Percentiles rank a stretch among this genome's conserved stretches.
Evolutionary conservation across 805 yeast genomes (phyloP).

Genomic region (Yarrowia sp.): DNA sequence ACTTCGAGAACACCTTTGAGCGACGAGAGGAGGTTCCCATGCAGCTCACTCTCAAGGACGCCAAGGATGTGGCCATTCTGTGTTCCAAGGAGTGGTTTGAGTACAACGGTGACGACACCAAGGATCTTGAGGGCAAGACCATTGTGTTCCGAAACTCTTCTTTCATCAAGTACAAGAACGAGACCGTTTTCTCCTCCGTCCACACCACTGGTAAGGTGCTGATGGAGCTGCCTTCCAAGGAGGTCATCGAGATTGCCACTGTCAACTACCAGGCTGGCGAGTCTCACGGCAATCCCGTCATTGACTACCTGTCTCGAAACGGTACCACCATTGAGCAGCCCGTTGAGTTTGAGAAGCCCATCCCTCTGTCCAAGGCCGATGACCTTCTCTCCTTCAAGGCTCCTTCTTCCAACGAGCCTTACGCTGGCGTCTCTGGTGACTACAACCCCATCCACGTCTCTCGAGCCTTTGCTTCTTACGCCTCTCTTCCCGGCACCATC

Average conservation of each 20-base stretch:
- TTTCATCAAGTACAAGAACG: constrained; percentile 78
- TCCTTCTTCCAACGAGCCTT: constrained; percentile 95
- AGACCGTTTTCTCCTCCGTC: constrained; percentile 77
- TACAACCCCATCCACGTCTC: constrained; percentile 98
- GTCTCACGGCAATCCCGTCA: constrained; percentile 96
- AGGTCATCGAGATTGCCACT: constrained; percentile 80
- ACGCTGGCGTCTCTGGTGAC: constrained; percentile 97
- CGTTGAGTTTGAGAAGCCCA: constrained; percentile 83
- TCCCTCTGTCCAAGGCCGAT: constrained; percentile 72
- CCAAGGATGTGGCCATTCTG: constrained; percentile 91
- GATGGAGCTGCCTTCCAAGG: constrained; percentile 91
- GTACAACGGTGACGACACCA: constrained; percentile 61
- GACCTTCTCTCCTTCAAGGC: constrained; percentile 62
- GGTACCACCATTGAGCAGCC: constrained; percentile 96
- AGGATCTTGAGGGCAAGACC: constrained; percentile 76
- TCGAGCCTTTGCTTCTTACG: constrained; percentile 91
- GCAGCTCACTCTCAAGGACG: constrained; percentile 71
- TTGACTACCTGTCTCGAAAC: constrained; percentile 88
- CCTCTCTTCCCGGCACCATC: constrained; percentile 93
- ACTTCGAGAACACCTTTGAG: constrained; percentile 91
- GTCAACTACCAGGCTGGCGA: constrained; percentile 88
- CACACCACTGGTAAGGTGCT: constrained; percentile 83
- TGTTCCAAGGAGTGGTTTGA: constrained; percentile 98
- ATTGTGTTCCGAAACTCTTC: constrained; percentile 91
- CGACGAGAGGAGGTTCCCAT: constrained; percentile 86